phyloP scores from a whole-genome alignment of 805 yeast genomes.

The Cyberlindnera bimundalis region DNA sequence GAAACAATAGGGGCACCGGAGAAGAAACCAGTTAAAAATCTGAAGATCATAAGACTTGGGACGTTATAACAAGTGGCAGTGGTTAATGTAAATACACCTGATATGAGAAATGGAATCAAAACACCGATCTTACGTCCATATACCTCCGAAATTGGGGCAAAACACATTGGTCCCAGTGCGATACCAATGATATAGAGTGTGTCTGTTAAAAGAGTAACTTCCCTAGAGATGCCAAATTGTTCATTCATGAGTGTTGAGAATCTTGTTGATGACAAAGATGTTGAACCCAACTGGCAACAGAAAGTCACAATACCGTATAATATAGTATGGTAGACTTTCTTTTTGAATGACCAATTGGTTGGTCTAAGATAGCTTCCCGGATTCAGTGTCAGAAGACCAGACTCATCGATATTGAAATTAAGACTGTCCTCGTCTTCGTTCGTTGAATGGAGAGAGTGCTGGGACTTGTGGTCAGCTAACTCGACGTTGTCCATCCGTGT shows the following conservation, averaged over 20 bases:
- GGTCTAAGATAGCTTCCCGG: conserved; percentile 23
- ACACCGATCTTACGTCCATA: conserved; percentile 42
- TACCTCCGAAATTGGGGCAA: conserved; percentile 53
- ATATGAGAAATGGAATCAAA: conserved; percentile 37
- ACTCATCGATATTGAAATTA: conserved; percentile 12
- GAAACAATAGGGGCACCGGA: conserved; percentile 61
- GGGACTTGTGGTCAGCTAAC: conserved; percentile 1
- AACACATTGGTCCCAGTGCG: conserved; percentile 55
- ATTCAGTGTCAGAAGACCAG: conserved; percentile 14
- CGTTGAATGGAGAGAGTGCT: background rate
- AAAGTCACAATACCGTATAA: conserved; percentile 38
- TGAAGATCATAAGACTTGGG: conserved; percentile 46
- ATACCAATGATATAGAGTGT: conserved; percentile 63
- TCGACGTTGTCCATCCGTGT: background rate
- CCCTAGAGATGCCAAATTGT: conserved; percentile 41
- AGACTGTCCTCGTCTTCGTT: conserved; percentile 3
- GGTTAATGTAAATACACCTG: conserved; percentile 44
- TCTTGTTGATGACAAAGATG: conserved; percentile 41
- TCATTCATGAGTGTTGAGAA: conserved; percentile 31
- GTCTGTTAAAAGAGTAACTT: conserved; percentile 49
- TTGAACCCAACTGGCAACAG: conserved; percentile 48
- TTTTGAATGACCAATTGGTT: conserved; percentile 34
- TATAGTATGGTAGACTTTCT: conserved; percentile 37
- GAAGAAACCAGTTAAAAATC: conserved; percentile 58
- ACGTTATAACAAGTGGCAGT: conserved; percentile 48